These are phyloP conservation scores for Cotoneaster glaucophyllus DNA, from an alignment of 306 rosid species.

Conservation along the genomic window DNA sequence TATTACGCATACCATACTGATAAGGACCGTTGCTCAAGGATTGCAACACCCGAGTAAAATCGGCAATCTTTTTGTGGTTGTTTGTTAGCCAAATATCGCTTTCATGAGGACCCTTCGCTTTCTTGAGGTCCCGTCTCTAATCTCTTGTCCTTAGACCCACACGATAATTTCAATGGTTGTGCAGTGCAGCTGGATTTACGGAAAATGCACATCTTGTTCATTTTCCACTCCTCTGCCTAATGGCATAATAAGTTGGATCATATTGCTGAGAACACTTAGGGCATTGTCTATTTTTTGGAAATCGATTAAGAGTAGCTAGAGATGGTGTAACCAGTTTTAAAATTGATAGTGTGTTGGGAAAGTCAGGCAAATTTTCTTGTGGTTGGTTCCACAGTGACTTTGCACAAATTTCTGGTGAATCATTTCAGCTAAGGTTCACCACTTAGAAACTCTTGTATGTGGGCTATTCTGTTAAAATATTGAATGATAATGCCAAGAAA, in stretches of 20 bases:
- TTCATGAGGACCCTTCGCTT: background rate
- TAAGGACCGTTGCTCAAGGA: constrained; percentile 15
- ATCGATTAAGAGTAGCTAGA: background rate
- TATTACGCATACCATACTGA: background rate
- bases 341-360: background rate
- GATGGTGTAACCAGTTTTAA: background rate
- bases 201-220: background rate
- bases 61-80: background rate
- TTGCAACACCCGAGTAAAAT: background rate
- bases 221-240: background rate
- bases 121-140: background rate
- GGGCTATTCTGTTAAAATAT: background rate
- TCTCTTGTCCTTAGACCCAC: background rate
- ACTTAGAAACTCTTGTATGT: background rate
- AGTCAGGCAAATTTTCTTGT: background rate
- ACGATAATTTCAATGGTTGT: background rate
- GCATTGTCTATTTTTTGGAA: background rate
- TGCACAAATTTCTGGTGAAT: background rate
- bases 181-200: background rate
- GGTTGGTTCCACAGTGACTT: background rate
- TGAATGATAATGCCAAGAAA: background rate
- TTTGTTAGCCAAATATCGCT: background rate
- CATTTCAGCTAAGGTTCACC: background rate
- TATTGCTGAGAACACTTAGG: background rate
- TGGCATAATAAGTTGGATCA: background rate